Percentiles rank a stretch among this genome's conserved stretches.
Conservation (phyloP, 164 flowering plant species). For the Aristolochia contorta region DNA sequence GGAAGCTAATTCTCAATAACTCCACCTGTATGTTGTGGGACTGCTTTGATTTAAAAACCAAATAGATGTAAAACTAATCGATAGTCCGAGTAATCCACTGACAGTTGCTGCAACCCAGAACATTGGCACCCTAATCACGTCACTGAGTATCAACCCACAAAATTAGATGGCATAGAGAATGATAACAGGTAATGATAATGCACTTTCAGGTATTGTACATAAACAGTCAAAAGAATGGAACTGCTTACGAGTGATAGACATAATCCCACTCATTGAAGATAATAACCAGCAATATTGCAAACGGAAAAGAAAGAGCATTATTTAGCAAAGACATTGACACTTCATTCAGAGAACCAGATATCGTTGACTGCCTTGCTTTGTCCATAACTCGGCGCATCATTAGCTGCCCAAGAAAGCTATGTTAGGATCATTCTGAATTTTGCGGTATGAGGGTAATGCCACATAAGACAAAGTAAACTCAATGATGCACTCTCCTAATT, state of each 20-base stretch:
- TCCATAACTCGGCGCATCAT: slow-evolving; percentile 67
- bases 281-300: slow-evolving; percentile 45
- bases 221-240: background rate
- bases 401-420: slow-evolving; percentile 37
- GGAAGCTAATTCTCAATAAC: background rate
- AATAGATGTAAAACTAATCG: slow-evolving; percentile 83
- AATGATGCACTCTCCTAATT: no score
- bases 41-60: slow-evolving; percentile 79
- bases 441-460: background rate
- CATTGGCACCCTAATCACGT: slow-evolving; percentile 42
- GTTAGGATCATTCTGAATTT: slow-evolving; percentile 1
- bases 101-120: slow-evolving; percentile 70
- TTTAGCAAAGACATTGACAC: slow-evolving; percentile 18
- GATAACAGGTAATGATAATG: no score
- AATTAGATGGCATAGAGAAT: no score
- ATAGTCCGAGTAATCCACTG: slow-evolving; percentile 72
- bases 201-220: no score
- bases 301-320: slow-evolving; percentile 24
- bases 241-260: slow-evolving; percentile 43
- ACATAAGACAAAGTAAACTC: background rate
- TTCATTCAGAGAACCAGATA: slow-evolving; percentile 74
- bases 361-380: slow-evolving; percentile 53
- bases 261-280: slow-evolving; percentile 53
- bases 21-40: slow-evolving; percentile 77
- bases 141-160: slow-evolving; percentile 26